Evolutionary conservation across 75 land plant species (phyloP).

Genomic region (Isoetes taiwanensis): DNA sequence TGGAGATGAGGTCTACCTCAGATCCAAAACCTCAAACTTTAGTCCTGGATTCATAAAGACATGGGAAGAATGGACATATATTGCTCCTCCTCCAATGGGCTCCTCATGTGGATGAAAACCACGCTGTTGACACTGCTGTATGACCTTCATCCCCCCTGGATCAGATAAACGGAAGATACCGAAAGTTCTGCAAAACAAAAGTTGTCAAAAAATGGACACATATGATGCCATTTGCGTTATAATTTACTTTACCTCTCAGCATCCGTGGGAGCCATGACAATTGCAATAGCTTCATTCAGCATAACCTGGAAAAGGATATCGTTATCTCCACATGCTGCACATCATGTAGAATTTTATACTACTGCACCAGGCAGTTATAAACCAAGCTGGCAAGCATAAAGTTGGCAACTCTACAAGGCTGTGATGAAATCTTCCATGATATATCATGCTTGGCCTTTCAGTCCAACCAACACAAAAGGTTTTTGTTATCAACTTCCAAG

Average conservation of each 20-base stretch:
- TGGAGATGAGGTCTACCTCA: slow-evolving; percentile 30
- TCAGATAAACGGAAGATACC: slow-evolving; percentile 84
- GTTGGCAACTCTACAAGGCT: too few relatives aligned
- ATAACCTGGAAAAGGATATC: too few relatives aligned
- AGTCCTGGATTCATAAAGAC: slow-evolving; percentile 64
- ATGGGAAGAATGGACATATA: slow-evolving; percentile 78
- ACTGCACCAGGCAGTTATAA: too few relatives aligned
- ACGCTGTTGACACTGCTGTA: slow-evolving; percentile 56
- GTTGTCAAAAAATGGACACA: background rate
- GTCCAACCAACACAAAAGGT: too few relatives aligned
- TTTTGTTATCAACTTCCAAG: too few relatives aligned
- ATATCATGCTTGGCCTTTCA: too few relatives aligned
- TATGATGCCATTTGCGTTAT: background rate
- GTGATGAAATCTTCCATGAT: too few relatives aligned
- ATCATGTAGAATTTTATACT: too few relatives aligned
- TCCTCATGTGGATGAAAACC: slow-evolving; percentile 85
- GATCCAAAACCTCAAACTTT: slow-evolving; percentile 70
- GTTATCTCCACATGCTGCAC: too few relatives aligned
- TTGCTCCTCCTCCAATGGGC: slow-evolving; percentile 65
- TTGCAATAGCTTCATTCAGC: slow-evolving; percentile 95
- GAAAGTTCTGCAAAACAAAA: slow-evolving; percentile 29
- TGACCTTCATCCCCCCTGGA: slow-evolving; percentile 75
- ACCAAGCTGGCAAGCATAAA: too few relatives aligned
- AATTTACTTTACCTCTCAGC: slow-evolving; percentile 53
- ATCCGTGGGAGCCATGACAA: slow-evolving; percentile 98